Base-by-base conservation (phyloP, 345 rosid genomes). In the Eucalyptus cloeziana region DNA sequence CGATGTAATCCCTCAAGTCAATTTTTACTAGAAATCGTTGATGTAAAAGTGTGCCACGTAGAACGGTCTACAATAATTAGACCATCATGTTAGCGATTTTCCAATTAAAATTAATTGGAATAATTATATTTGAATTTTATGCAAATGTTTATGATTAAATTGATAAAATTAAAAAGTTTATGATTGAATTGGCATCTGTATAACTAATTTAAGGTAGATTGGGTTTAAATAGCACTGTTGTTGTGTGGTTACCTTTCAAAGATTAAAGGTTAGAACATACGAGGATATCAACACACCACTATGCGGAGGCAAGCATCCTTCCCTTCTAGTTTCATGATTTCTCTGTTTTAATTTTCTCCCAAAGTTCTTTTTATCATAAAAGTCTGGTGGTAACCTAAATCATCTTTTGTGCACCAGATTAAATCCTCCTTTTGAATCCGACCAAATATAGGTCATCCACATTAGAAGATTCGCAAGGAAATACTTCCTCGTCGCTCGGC, bases 131-230 rank as follows among this genome's bases (percentile, higher is more conserved):
- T 7, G 21, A 64, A 64, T 64, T n/a, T n/a, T n/a, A 10, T 16
- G 37, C 2, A 14, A 4, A 64, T 1, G 0, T 14, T 7, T n/a
- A 64, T 11, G 1, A n/a, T 12, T 14, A 64, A 31, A 67, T 31
- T n/a, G 3, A 0, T 1, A 52, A 52, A 52, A 19, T 52, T 52
- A 19, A 52, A 52, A 67, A 31, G 5, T 67, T 31, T 67, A 67
- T 0, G 2, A 67, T 33, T 16, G 17, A 67, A 67, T 31, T 67
- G 12, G 0, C 6, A 31, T 67, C 0, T 8, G 0, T 60, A 60
- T 0, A 60, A 27, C 27, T 0, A 14, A 4, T n/a, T 1, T 67
- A 15, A 1, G 0, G 37, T n/a, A 15, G 3, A 67, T n/a, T n/a
- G 11, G 56, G 56, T 52, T 52, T 19, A 52, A 52, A 0, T 52